Evolutionary conservation across 2,329 filamentous ascomycete species (phyloP).

Genomic region (Ascochyta fabae): DNA sequence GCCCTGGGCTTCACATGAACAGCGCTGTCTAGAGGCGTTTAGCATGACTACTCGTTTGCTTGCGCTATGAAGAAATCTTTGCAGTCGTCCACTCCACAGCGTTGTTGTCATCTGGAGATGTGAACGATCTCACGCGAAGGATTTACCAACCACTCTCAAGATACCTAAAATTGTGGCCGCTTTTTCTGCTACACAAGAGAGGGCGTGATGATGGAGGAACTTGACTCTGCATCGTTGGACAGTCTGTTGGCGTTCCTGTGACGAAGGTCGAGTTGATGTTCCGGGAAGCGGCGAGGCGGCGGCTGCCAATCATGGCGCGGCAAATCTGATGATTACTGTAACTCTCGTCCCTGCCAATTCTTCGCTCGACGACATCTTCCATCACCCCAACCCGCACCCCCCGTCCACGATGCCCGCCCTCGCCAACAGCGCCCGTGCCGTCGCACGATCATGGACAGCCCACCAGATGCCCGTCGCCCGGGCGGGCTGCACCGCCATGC

Average conservation of each 20-base stretch:
- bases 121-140: too few species aligned
- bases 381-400: constrained; percentile 32
- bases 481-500: constrained; percentile 53
- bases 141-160: too few species aligned
- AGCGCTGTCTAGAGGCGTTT: too few species aligned
- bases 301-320: constrained; percentile 9
- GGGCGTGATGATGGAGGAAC: too few species aligned
- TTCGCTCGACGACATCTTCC: constrained; percentile 25
- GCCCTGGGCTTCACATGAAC: too few species aligned
- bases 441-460: constrained; percentile 56
- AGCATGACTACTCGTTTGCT: too few species aligned
- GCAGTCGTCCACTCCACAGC: too few species aligned
- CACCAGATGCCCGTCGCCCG: constrained; percentile 55
- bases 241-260: background rate
- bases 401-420: constrained; percentile 57
- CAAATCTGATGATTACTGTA: constrained; percentile 1
- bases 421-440: constrained; percentile 54
- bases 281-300: constrained; percentile 6
- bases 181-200: too few species aligned
- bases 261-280: constrained; percentile 2
- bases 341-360: constrained; percentile 25
- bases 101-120: too few species aligned
- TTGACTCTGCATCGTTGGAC: background rate
- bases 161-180: too few species aligned
- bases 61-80: too few species aligned